A percentile compares a stretch with the other conserved stretches of the same genome.
These are phyloP conservation scores for Paracorniculantispora psalliotae DNA, from an alignment of 2,329 filamentous ascomycete species.

Conservation along the genomic window DNA sequence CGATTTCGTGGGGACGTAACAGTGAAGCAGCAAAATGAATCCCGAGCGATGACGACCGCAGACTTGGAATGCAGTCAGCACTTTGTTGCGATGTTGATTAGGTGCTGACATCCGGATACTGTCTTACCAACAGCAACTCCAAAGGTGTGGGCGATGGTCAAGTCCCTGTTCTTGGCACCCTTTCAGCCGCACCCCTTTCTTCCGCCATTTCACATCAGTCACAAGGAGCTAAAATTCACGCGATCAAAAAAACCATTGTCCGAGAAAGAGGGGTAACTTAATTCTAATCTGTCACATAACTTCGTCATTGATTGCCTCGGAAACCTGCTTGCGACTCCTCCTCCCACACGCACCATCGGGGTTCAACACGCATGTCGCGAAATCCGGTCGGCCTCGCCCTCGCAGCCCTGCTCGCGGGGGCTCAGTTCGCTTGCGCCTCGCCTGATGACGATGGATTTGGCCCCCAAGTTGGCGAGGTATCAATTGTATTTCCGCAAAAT, in stretches of 20 bases:
- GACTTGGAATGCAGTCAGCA: neutral
- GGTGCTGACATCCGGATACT: slow-evolving; percentile 2
- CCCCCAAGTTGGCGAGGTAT: slow-evolving; percentile 1
- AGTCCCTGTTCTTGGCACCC: neutral
- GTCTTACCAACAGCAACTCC: neutral
- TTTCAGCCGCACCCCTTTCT: neutral
- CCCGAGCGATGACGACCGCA: neutral
- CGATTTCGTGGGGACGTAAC: neutral
- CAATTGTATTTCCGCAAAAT: slow-evolving; percentile 12
- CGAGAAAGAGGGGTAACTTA: neutral
- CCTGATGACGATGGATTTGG: neutral
- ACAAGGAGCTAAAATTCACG: neutral
- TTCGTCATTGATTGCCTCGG: neutral
- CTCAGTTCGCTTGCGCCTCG: slow-evolving; percentile 8
- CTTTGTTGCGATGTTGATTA: slow-evolving; percentile 5
- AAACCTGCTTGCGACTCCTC: neutral
- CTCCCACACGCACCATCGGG: neutral
- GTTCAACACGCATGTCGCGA: slow-evolving; percentile 4
- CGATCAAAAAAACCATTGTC: neutral
- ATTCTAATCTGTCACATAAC: neutral
- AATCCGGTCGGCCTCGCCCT: slow-evolving; percentile 1
- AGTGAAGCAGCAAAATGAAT: neutral
- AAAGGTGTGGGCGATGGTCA: neutral
- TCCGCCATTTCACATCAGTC: neutral
- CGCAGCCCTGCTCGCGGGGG: neutral